Conservation (phyloP, 345 rosid genomes). For the Erodium maritimum region DNA sequence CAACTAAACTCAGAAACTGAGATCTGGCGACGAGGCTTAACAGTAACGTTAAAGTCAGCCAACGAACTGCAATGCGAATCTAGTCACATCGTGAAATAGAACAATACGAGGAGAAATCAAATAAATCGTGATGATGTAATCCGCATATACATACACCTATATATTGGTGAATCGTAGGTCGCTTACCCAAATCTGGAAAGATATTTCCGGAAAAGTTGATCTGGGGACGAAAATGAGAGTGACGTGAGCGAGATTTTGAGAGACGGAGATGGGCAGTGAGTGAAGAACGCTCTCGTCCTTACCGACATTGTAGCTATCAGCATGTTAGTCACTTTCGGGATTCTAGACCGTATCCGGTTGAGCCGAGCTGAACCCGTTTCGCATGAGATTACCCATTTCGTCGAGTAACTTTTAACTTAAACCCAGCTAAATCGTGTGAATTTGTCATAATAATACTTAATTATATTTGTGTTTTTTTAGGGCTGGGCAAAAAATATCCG, state of each 20-base stretch:
- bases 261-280: background rate
- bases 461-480: too few relatives aligned
- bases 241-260: background rate
- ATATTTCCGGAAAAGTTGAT: background rate
- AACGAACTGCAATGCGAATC: background rate
- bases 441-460: too few relatives aligned
- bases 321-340: too few relatives aligned
- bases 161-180: background rate
- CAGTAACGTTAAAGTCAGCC: background rate
- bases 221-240: background rate
- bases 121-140: background rate
- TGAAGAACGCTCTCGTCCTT: background rate
- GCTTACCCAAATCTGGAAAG: background rate
- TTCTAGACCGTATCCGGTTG: too few relatives aligned
- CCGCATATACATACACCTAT: background rate
- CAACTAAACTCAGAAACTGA: background rate
- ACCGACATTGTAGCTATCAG: background rate
- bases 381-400: too few relatives aligned
- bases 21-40: background rate
- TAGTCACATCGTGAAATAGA: background rate
- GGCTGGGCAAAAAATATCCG: too few relatives aligned
- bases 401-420: too few relatives aligned
- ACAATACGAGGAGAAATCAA: background rate
- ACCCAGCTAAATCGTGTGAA: too few relatives aligned
- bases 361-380: too few relatives aligned